Conservation (phyloP, 2,329 filamentous ascomycete genomes). For the Aspergillus thermomutatus region DNA sequence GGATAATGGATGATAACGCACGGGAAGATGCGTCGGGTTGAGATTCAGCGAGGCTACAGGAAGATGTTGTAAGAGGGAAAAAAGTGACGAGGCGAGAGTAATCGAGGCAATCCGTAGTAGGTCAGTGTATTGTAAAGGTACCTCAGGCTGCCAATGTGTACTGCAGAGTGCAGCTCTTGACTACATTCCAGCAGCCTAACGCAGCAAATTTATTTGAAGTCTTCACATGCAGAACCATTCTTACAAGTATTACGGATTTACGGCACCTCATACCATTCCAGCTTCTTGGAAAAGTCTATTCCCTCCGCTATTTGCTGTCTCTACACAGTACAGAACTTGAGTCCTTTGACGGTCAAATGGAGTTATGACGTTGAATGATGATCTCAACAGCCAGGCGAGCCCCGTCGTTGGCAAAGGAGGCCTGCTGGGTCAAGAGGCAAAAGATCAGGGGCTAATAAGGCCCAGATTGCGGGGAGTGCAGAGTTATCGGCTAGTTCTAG, state of each 20-base stretch:
- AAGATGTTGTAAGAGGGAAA: background rate
- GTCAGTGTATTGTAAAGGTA: background rate
- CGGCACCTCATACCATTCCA: background rate
- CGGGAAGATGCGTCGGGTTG: background rate
- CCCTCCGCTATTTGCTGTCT: background rate
- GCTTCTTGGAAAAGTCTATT: background rate
- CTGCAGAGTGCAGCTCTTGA: background rate
- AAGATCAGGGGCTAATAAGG: background rate
- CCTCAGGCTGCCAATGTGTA: background rate
- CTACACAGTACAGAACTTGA: background rate
- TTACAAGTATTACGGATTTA: background rate
- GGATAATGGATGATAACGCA: conserved; percentile 3
- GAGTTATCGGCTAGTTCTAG: background rate
- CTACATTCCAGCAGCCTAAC: background rate
- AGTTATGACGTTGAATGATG: background rate
- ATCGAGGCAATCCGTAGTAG: background rate
- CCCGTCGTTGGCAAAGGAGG: no score
- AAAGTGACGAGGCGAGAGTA: background rate
- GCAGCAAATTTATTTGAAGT: background rate
- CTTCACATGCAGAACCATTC: background rate
- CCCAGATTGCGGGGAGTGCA: background rate
- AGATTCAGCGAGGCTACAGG: background rate
- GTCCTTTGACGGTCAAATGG: background rate
- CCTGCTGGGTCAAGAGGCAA: background rate
- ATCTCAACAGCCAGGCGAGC: background rate